phyloP scores from a whole-genome alignment of 2,329 filamentous ascomycete species.

The Fusarium keratoplasticum region DNA sequence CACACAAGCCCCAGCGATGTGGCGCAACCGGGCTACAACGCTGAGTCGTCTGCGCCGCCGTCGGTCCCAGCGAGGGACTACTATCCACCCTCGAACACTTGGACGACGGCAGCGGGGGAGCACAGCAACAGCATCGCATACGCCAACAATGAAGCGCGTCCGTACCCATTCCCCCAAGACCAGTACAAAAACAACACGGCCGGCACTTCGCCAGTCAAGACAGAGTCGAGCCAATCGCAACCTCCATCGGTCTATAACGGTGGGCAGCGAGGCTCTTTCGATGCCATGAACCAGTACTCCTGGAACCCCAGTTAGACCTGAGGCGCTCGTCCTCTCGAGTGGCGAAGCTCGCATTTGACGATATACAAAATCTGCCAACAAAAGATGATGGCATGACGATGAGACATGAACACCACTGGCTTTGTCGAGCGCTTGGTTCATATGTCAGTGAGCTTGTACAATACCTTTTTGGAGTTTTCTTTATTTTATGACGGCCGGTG shows the following conservation, averaged over 20 bases:
- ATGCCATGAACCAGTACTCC: slow-evolving; percentile 66
- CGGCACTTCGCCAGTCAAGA: slow-evolving; percentile 46
- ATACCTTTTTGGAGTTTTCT: slow-evolving; percentile 39
- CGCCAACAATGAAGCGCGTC: slow-evolving; percentile 57
- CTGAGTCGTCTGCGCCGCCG: slow-evolving; percentile 46
- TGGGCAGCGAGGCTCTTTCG: slow-evolving; percentile 57
- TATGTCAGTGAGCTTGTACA: slow-evolving; percentile 44
- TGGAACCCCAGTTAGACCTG: slow-evolving; percentile 62
- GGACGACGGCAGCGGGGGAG: slow-evolving; percentile 64
- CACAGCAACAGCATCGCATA: slow-evolving; percentile 59
- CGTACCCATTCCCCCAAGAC: slow-evolving; percentile 62
- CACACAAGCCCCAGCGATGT: slow-evolving; percentile 48
- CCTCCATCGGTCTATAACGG: slow-evolving; percentile 56
- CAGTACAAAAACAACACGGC: slow-evolving; percentile 56
- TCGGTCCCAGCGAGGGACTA: slow-evolving; percentile 59
- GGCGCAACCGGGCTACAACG: slow-evolving; percentile 46
- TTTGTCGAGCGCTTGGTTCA: slow-evolving; percentile 35
- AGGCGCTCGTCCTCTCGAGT: slow-evolving; percentile 3
- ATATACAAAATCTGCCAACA: slow-evolving; percentile 36
- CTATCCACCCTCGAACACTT: slow-evolving; percentile 63
- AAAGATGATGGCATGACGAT: slow-evolving; percentile 32
- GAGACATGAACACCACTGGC: slow-evolving; percentile 39
- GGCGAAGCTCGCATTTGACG: slow-evolving; percentile 34
- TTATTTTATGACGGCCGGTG: slow-evolving; percentile 39
- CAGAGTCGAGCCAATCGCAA: slow-evolving; percentile 53